These are phyloP conservation scores for Lantana camara DNA, from an alignment of 257 asterid species.

Conservation along the genomic window DNA sequence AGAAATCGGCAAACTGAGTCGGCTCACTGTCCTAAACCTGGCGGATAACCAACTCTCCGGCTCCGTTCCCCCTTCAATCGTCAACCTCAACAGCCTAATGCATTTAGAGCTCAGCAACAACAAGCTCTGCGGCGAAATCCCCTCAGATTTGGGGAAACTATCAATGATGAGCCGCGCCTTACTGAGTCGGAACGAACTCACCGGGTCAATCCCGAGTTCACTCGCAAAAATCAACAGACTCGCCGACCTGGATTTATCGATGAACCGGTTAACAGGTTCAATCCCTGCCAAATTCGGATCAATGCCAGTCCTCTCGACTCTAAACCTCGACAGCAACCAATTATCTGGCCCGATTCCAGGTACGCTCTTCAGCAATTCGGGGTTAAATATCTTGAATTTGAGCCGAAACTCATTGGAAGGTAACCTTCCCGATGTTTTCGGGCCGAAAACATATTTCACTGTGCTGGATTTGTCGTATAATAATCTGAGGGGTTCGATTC, in stretches of 20 bases:
- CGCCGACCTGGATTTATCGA: slow-evolving; percentile 75
- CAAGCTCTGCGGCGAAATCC: slow-evolving; percentile 56
- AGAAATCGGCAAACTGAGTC: slow-evolving; percentile 59
- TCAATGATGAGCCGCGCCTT: slow-evolving; percentile 79
- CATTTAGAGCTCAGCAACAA: slow-evolving; percentile 77
- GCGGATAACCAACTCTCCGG: slow-evolving; percentile 77
- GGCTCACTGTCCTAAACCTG: slow-evolving; percentile 64
- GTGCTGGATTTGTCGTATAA: slow-evolving; percentile 64
- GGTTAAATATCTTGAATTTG: slow-evolving; percentile 57
- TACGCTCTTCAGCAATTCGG: slow-evolving; percentile 45
- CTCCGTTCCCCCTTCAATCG: slow-evolving; percentile 61
- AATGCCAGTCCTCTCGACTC: slow-evolving; percentile 79
- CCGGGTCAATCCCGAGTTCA: slow-evolving; percentile 70
- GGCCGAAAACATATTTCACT: slow-evolving; percentile 55
- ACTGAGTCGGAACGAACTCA: slow-evolving; percentile 61
- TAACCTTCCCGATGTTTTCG: slow-evolving; percentile 57
- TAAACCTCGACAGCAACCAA: slow-evolving; percentile 58
- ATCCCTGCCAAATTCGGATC: slow-evolving; percentile 66
- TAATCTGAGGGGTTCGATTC: slow-evolving; percentile 57
- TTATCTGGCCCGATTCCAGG: slow-evolving; percentile 57
- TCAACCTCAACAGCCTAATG: slow-evolving; percentile 57
- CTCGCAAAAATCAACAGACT: slow-evolving; percentile 46
- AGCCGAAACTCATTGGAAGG: slow-evolving; percentile 66
- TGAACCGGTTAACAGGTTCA: slow-evolving; percentile 57
- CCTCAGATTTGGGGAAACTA: slow-evolving; percentile 64